phyloP scores from a whole-genome alignment of 306 rosid genomes.

The Echinosophora koreensis region DNA sequence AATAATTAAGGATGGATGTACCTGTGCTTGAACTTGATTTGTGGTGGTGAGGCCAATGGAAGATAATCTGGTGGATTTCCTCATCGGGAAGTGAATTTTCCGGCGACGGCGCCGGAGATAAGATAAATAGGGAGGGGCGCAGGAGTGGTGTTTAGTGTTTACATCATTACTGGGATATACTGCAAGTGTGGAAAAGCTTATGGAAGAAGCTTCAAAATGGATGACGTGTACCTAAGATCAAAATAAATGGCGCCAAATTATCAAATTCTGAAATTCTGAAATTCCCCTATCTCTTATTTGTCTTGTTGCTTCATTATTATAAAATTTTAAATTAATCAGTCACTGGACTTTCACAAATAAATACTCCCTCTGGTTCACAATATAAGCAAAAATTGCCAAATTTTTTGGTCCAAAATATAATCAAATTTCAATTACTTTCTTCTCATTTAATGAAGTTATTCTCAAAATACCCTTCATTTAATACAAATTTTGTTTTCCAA shows the following conservation, averaged over 20 bases:
- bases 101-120: constrained; percentile 21
- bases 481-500: no score
- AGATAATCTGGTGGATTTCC: constrained; percentile 52
- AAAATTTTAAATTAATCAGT: no score
- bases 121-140: background rate
- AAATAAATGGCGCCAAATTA: constrained; percentile 3
- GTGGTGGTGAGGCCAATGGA: constrained; percentile 9
- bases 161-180: background rate
- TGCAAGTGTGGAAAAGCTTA: background rate
- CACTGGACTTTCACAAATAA: no score
- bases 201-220: constrained; percentile 8
- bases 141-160: no score
- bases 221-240: background rate
- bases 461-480: no score
- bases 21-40: constrained; percentile 42
- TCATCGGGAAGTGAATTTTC: constrained; percentile 38
- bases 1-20: background rate
- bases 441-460: no score
- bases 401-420: no score
- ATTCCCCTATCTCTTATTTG: background rate
- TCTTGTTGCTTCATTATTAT: background rate
- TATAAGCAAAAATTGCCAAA: no score
- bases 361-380: no score
- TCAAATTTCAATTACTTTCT: no score
- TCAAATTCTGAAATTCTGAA: background rate